Conservation (phyloP, 2,329 filamentous ascomycete species). For the Coleophoma eucalyptorum region DNA sequence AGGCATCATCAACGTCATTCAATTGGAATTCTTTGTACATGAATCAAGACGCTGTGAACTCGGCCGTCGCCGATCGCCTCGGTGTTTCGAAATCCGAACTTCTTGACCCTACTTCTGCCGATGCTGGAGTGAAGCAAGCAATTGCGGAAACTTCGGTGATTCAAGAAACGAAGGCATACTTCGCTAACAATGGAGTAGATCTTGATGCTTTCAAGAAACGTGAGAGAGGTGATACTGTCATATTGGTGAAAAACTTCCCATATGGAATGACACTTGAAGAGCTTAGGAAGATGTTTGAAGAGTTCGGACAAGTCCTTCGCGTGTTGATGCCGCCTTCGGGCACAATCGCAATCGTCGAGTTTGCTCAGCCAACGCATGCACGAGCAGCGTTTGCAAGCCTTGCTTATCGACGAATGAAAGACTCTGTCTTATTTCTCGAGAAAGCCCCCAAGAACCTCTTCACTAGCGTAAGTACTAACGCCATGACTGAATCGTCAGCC, state of each 20-base stretch:
- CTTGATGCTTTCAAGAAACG: conserved; percentile 85
- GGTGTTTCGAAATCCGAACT: conserved; percentile 89
- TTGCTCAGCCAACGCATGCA: conserved; percentile 72
- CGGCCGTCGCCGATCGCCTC: conserved; percentile 80
- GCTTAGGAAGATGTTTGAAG: conserved; percentile 75
- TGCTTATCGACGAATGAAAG: conserved; percentile 87
- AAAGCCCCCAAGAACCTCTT: conserved; percentile 88
- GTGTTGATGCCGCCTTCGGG: conserved; percentile 90
- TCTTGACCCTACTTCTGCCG: conserved; percentile 90
- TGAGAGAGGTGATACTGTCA: conserved; percentile 79
- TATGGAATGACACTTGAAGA: conserved; percentile 79
- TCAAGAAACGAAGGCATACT: conserved; percentile 92
- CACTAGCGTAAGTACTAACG: conserved; percentile 17
- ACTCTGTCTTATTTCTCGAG: conserved; percentile 87
- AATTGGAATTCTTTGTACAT: conserved; percentile 99
- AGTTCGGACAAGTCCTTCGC: conserved; percentile 75
- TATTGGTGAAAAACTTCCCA: conserved; percentile 93
- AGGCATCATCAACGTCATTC: conserved; percentile 75
- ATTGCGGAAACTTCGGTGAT: conserved; percentile 95
- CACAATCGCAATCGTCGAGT: conserved; percentile 92
- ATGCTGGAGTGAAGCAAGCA: conserved; percentile 93
- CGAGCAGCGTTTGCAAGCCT: conserved; percentile 80
- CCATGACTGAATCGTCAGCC: conserved; percentile 10
- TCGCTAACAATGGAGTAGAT: conserved; percentile 82
- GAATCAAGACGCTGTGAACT: conserved; percentile 92